phyloP scores from a whole-genome alignment of 768 basidiomycete species.

The Tephrocybe rancida region DNA sequence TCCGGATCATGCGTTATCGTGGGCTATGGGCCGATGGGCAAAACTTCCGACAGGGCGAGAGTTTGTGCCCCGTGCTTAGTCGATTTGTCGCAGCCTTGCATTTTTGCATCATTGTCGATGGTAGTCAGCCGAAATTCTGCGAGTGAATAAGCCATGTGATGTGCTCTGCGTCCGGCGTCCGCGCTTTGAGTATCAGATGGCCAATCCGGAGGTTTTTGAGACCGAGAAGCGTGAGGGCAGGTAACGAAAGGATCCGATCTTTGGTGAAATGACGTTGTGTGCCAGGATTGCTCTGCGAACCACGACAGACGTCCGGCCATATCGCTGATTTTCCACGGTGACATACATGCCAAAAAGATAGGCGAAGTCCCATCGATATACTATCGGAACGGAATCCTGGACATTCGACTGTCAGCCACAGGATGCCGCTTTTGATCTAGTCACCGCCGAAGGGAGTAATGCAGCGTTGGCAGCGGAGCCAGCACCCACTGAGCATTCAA shows the following conservation, averaged over 20 bases:
- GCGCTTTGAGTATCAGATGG: slow-evolving; percentile 14
- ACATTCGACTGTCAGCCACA: no score
- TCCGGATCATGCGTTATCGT: slow-evolving; percentile 14
- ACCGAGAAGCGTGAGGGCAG: slow-evolving; percentile 8
- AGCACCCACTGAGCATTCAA: no score
- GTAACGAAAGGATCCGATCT: slow-evolving; percentile 12
- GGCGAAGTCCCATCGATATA: not conserved
- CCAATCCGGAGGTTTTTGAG: slow-evolving; percentile 10
- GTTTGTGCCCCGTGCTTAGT: not conserved
- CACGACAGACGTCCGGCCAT: not conserved
- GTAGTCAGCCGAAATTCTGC: not conserved
- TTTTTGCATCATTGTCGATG: not conserved
- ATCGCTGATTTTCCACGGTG: not conserved
- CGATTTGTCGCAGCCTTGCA: not conserved
- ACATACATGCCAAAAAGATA: not conserved
- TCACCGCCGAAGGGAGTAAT: no score
- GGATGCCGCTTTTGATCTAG: no score
- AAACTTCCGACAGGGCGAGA: not conserved
- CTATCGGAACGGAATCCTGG: not conserved
- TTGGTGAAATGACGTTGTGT: not conserved
- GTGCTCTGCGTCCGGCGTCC: not conserved
- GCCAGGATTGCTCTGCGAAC: not conserved
- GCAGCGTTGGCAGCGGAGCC: no score
- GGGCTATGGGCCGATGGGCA: not conserved
- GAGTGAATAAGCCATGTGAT: slow-evolving; percentile 13